Evolutionary conservation across 225 moss, liverwort and hornwort species (phyloP), one percentile per base, ranked within the genome.

Genomic region (Takakia lepidozioides): DNA sequence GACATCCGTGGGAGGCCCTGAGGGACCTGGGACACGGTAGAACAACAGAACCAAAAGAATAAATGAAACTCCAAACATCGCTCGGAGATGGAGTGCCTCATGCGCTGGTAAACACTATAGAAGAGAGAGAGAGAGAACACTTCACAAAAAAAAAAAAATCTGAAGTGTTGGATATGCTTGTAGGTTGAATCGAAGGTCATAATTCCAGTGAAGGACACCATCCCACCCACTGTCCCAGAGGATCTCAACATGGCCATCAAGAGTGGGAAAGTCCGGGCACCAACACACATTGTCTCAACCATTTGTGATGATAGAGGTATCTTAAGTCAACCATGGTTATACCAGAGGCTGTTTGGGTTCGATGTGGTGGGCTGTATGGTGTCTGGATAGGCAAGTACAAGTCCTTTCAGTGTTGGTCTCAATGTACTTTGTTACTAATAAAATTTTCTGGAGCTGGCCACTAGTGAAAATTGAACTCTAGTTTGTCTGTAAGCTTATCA

Each of bases 251-350:
- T 61, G 26, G 92, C 87, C 32, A 82, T 92, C 39, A 87, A 75
- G 76, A 84, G 74, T 55, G 92, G 92, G 29, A 81, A 81, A 70
- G 87, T 92, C 41, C 76, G 87, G 36, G 92, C 92, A 10, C 92
- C 92, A 24, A 92, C 87, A 9, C 92, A 92, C 65, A 72, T 92
- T 45, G 92, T 92, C 22, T 92, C 92, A 39, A 92, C 92, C 5
- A 92, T 92, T 58, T 92, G 92, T 58, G 92, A 92, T 40, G 92
- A 92, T 42, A 81, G 92, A 71, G 92, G 78, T 78, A 63, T 25
- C 3, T 56, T 26, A 27, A 27, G 26, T 19, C 19, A n/a, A 44
- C 8, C 23, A 44, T 22, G 23, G 9, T 7, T 6, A 35, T 35
- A 14, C 41, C 5, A 7, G n/a, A 7, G 15, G n/a, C n/a, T 15